Base-by-base conservation (phyloP, 2,329 filamentous ascomycete species). In the Eutypa lata region DNA sequence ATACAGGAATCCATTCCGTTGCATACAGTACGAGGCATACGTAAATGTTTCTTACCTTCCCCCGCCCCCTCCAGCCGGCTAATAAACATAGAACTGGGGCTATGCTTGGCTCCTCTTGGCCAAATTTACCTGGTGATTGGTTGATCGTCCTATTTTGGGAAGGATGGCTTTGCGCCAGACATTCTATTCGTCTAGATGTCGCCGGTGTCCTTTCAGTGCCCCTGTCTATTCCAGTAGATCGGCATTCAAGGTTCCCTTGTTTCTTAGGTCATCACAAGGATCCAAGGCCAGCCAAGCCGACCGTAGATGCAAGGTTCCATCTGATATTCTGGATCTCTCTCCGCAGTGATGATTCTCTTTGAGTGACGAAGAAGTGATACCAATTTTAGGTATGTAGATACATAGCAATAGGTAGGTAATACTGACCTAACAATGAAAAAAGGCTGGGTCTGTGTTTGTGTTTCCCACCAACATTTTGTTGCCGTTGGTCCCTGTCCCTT, bases 71-170 rank as follows among this genome's bases (percentile, higher is more conserved):
- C 38, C 42, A 45, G 21, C 42, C 42, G 42, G 42, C 22, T 45
- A 28, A 28, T 28, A 45, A 56, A 54, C 50, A 54, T 56, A 49
- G 16, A 48, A 52, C 50, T 33, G 33, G 18, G 33, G 21, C 24
- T n/a, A 21, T 8, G 6, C 19, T 21, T 13, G 10, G 10, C 28
- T 28, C 10, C 16, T 26, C 24, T 33, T 21, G 37, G 21, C 24
- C 24, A 31, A 31, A 10, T 14, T 16, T 38, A 14, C 42, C 13
- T 19, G 14, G 5, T 45, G 42, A 45, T 45, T 45, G 42, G 42
- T 45, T 21, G 22, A 45, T 16, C 42, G 2, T 18, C 13, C 42
- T 28, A 2, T 45, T 28, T 28, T n/a, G n/a, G 14, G 42, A 45
- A 24, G 13, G 1, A 3, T 24, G 42, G 21, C 13, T 28, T 24